Conservation (phyloP, 805 yeast genomes). For the Kuraishia borneana region DNA sequence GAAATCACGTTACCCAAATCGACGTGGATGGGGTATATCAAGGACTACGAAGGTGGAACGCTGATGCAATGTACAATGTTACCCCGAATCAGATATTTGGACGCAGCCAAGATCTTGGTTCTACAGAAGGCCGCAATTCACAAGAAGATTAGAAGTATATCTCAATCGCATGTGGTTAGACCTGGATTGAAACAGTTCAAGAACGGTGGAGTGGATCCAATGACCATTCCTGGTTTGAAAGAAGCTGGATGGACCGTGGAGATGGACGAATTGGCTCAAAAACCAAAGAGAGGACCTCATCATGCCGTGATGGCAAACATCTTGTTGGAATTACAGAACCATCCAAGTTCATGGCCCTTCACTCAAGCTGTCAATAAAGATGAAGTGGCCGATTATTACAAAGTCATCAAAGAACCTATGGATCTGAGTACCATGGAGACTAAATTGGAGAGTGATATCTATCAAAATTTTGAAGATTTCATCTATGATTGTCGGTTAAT, state of each 20-base stretch:
- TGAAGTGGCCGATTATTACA: conserved; percentile 94
- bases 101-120: conserved; percentile 73
- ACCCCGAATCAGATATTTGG: conserved; percentile 80
- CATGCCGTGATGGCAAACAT: conserved; percentile 87
- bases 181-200: conserved; percentile 72
- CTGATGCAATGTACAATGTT: conserved; percentile 95
- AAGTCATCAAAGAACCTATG: conserved; percentile 96
- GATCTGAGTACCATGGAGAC: conserved; percentile 93
- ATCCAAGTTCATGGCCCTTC: conserved; percentile 98
- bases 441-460: conserved; percentile 84
- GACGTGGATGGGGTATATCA: conserved; percentile 97
- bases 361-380: conserved; percentile 84
- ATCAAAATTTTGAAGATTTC: conserved; percentile 84
- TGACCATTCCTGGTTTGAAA: conserved; percentile 76
- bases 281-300: conserved; percentile 91
- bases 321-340: conserved; percentile 80
- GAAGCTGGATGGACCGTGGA: conserved; percentile 98
- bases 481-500: conserved; percentile 79
- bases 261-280: conserved; percentile 92
- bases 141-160: conserved; percentile 67
- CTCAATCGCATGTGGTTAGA: conserved; percentile 70
- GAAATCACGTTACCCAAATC: conserved; percentile 79
- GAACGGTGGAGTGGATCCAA: conserved; percentile 52
- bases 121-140: conserved; percentile 88
- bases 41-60: conserved; percentile 98